These are phyloP conservation scores for Discostella pseudostelligera DNA, from an alignment of 108 stramenopile species.

Conservation along the genomic window DNA sequence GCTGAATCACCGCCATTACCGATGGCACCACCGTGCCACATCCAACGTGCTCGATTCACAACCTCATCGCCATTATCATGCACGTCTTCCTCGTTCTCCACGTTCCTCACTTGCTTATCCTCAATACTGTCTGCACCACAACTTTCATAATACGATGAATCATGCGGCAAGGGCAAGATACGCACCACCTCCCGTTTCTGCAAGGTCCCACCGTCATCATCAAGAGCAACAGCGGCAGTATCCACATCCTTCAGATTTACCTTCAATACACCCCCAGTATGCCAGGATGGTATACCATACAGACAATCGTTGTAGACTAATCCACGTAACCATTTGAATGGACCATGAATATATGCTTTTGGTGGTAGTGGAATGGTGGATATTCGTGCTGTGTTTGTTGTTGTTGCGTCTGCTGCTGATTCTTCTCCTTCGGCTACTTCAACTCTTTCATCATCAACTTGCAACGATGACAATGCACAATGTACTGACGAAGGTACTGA, in stretches of 20 bases:
- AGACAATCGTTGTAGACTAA: conserved; percentile 68
- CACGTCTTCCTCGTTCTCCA: neutral
- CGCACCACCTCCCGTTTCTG: neutral
- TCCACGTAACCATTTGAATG: conserved; percentile 82
- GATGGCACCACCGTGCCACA: conserved; percentile 46
- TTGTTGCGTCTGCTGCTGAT: neutral
- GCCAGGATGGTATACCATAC: conserved; percentile 81
- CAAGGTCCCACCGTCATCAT: neutral
- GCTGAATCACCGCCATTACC: neutral
- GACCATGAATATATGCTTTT: conserved; percentile 34
- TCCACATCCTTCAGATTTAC: conserved; percentile 56
- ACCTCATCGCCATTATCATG: neutral
- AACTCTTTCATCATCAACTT: too few species aligned
- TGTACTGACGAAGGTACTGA: neutral
- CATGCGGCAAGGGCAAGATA: conserved; percentile 18
- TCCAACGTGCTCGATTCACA: conserved; percentile 40
- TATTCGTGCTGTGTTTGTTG: conserved; percentile 24
- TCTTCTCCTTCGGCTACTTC: too few species aligned
- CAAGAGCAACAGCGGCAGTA: conserved; percentile 15
- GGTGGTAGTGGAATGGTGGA: conserved; percentile 60
- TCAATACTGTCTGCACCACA: neutral
- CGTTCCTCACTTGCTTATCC: neutral
- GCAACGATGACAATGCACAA: too few species aligned
- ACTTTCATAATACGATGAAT: conserved; percentile 14
- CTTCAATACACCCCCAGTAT: conserved; percentile 52